A percentile compares a stretch with the other conserved stretches of the same genome.
phyloP scores from a whole-genome alignment of 208 protist species.

The Trypanosoma theileri region DNA sequence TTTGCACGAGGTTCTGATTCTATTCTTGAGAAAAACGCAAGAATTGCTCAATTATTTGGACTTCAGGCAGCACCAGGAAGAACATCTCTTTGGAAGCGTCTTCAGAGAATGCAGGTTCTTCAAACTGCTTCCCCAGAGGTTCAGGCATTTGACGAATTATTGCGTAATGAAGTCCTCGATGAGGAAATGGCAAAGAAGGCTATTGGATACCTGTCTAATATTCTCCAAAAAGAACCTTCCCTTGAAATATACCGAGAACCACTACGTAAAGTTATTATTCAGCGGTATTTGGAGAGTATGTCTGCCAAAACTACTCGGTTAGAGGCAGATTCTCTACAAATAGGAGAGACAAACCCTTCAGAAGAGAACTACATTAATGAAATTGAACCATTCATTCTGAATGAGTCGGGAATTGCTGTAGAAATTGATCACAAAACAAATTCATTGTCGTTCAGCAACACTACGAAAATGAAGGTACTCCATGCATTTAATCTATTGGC shows the following conservation, averaged over 20 bases:
- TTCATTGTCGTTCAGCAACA: constrained; percentile 62
- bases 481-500: constrained; percentile 52
- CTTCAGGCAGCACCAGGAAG: constrained; percentile 38
- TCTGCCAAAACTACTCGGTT: constrained; percentile 43
- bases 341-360: constrained; percentile 29
- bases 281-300: constrained; percentile 56
- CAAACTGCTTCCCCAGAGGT: constrained; percentile 26
- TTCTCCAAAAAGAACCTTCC: constrained; percentile 15
- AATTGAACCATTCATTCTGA: constrained; percentile 65
- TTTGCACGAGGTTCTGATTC: constrained; percentile 48
- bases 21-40: constrained; percentile 31
- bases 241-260: constrained; percentile 34
- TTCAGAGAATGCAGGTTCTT: constrained; percentile 27
- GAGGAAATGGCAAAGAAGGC: constrained; percentile 19
- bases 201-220: constrained; percentile 22
- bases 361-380: constrained; percentile 57
- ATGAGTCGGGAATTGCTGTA: constrained; percentile 52
- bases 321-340: constrained; percentile 43
- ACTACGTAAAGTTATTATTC: constrained; percentile 54
- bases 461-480: constrained; percentile 62
- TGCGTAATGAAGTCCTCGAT: constrained; percentile 17
- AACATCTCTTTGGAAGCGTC: constrained; percentile 30
- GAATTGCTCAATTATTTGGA: constrained; percentile 64
- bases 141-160: constrained; percentile 17
- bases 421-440: constrained; percentile 73